Percentiles rank a stretch among this genome's conserved stretches.
Evolutionary conservation across 345 rosid genomes (phyloP).

Genomic region (Bruguiera parviflora): DNA sequence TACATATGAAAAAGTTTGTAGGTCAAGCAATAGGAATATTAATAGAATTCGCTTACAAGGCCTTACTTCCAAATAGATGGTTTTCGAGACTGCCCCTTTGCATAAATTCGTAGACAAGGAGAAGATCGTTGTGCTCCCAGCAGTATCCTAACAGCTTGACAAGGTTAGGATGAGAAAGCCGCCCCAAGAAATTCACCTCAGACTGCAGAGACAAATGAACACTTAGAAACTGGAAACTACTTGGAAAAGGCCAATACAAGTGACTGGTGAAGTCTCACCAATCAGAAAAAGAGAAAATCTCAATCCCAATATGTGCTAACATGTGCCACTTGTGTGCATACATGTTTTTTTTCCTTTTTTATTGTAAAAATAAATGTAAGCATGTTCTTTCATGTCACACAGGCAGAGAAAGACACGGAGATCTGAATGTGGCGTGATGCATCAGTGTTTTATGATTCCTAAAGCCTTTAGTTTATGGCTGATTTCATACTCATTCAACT

Average conservation of each 20-base stretch:
- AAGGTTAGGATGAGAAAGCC: conserved; percentile 83
- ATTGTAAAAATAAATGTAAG: background rate
- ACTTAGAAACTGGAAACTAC: background rate
- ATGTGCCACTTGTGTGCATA: background rate
- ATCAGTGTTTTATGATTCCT: too few species aligned
- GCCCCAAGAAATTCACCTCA: conserved; percentile 77
- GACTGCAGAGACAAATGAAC: conserved; percentile 45
- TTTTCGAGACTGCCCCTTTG: conserved; percentile 95
- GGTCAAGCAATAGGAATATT: too few species aligned
- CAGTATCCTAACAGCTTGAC: conserved; percentile 84
- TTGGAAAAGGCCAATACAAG: too few species aligned
- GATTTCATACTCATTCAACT: background rate
- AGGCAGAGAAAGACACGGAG: too few species aligned
- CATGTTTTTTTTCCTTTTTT: too few species aligned
- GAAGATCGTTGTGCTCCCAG: conserved; percentile 73
- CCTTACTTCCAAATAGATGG: conserved; percentile 81
- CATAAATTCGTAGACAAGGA: conserved; percentile 83
- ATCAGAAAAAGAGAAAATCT: background rate
- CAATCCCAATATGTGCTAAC: too few species aligned
- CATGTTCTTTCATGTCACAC: too few species aligned
- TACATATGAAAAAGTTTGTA: too few species aligned
- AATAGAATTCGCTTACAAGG: background rate
- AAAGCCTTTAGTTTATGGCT: background rate
- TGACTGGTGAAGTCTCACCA: background rate
- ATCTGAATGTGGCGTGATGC: too few species aligned